phyloP scores from a whole-genome alignment of 208 protist species.

The Angomonas ambiguus region DNA sequence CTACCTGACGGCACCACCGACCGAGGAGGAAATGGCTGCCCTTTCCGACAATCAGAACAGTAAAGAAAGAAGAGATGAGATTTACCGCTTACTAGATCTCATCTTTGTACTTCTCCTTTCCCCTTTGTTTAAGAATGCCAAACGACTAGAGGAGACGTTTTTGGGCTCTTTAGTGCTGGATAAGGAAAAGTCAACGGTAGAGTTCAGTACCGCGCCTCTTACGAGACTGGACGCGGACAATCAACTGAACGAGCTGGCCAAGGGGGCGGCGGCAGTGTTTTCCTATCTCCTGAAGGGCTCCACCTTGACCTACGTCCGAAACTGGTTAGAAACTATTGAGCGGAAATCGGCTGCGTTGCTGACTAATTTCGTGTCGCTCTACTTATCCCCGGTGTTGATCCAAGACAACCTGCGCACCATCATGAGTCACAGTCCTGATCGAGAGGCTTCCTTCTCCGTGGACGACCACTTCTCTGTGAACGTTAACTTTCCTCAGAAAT shows the following conservation, averaged over 20 bases:
- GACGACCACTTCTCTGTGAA: slow-evolving; percentile 60
- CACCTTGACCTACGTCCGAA: slow-evolving; percentile 54
- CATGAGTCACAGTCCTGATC: slow-evolving; percentile 60
- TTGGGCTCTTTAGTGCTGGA: slow-evolving; percentile 26
- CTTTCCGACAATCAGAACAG: slow-evolving; percentile 1
- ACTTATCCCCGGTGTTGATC: slow-evolving; percentile 70
- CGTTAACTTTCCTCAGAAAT: slow-evolving; percentile 48
- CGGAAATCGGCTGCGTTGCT: slow-evolving; percentile 62
- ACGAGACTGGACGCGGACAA: slow-evolving; percentile 41
- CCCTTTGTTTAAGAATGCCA: slow-evolving; percentile 22
- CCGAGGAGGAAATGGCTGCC: slow-evolving; percentile 11
- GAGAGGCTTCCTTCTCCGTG: slow-evolving; percentile 54
- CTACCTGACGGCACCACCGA: slow-evolving; percentile 34
- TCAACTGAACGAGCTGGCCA: slow-evolving; percentile 64
- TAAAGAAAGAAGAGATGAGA: slow-evolving; percentile 38
- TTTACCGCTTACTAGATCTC: slow-evolving; percentile 72
- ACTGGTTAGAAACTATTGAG: slow-evolving; percentile 82
- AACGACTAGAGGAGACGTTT: slow-evolving; percentile 64
- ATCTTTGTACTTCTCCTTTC: slow-evolving; percentile 64
- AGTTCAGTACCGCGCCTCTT: slow-evolving; percentile 55
- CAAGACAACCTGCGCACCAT: slow-evolving; percentile 70
- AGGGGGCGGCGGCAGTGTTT: slow-evolving; percentile 73
- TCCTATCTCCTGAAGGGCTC: slow-evolving; percentile 54
- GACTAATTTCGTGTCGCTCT: slow-evolving; percentile 53
- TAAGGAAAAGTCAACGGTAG: neutral